Base-by-base conservation (phyloP, 2,329 filamentous ascomycete species). In the Venturia effusa region DNA sequence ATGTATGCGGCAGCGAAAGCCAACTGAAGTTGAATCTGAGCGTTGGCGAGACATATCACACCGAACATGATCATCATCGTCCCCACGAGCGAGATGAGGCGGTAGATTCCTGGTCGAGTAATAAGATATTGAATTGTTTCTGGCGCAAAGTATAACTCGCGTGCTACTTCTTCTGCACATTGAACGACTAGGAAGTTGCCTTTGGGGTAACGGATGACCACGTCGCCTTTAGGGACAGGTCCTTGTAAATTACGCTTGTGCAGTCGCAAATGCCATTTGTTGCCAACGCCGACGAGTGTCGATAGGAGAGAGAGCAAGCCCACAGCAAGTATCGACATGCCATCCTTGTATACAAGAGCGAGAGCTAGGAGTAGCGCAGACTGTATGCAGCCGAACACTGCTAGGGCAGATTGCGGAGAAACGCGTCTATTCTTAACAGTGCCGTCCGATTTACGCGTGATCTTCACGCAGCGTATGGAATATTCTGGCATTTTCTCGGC, bases 1-100 rank as follows among this genome's bases (percentile, higher is more conserved):
- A 81, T 77, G 68, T 80, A 82, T 0, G 78, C 75, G 1, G 72
- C 78, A 0, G 78, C 80, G 76, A 79, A 81, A 2, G 75, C 77
- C 39, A 80, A 75, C 66, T 82, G 80, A 0, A 77, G 71, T 55
- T 77, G 71, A 15, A 80, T 75, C 34, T 75, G 75, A 3, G 79
- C 76, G 63, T 81, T 82, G 67, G 78, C 79, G 2, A 82, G 74
- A 43, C 74, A 75, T 48, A 81, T 79, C 66, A 82, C 78, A 15
- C 80, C 79, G 39, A 78, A 73, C 80, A 82, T 81, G 59, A 82
- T 75, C 71, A 81, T 74, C 60, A 81, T 70, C 6, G 80, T 81
- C 66, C 78, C 80, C 3, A 80, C 67, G 24, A 82, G 70, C 22
- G 78, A 79, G 17, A 81, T 71, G 4, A 80, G 68, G 27, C 79